These are phyloP conservation scores for Gamsiella multidivaricata DNA, from an alignment of 192 early-diverging fungal species.

Conservation along the genomic window DNA sequence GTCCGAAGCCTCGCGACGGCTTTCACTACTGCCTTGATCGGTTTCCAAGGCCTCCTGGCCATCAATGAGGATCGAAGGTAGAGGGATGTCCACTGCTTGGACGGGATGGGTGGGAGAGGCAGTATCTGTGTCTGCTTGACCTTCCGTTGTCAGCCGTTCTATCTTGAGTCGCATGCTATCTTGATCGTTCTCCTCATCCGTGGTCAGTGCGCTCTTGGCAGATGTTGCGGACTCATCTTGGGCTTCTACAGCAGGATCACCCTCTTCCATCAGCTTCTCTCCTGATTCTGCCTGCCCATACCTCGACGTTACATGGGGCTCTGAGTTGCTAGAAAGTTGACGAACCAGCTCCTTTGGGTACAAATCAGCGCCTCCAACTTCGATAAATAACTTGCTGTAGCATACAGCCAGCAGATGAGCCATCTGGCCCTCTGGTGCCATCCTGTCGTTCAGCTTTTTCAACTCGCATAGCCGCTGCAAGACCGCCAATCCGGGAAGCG, in stretches of 20 bases:
- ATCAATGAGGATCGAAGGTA: not conserved
- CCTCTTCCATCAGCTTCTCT: no score
- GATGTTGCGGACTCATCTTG: not conserved
- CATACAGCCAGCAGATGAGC: constrained; percentile 37
- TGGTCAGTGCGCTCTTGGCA: not conserved
- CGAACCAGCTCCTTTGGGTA: constrained; percentile 45
- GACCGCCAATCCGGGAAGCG: constrained; percentile 19
- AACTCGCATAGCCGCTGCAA: constrained; percentile 39
- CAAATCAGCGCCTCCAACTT: constrained; percentile 45
- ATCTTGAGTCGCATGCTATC: constrained; percentile 12
- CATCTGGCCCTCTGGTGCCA: constrained; percentile 51
- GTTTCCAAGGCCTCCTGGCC: not conserved
- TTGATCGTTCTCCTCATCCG: constrained; percentile 16
- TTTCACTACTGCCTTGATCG: not conserved
- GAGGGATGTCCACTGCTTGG: not conserved
- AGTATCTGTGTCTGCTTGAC: not conserved
- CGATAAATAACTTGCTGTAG: constrained; percentile 47
- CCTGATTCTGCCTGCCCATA: not conserved
- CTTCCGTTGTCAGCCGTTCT: constrained; percentile 1
- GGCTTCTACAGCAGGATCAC: not conserved
- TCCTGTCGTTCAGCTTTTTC: constrained; percentile 50
- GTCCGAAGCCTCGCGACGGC: not conserved
- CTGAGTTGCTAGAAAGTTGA: constrained; percentile 11
- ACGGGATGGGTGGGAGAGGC: not conserved
- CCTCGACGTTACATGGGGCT: not conserved